phyloP scores from a whole-genome alignment of 2,329 filamentous ascomycete species.

The Pseudopyrenochaeta lycopersici region DNA sequence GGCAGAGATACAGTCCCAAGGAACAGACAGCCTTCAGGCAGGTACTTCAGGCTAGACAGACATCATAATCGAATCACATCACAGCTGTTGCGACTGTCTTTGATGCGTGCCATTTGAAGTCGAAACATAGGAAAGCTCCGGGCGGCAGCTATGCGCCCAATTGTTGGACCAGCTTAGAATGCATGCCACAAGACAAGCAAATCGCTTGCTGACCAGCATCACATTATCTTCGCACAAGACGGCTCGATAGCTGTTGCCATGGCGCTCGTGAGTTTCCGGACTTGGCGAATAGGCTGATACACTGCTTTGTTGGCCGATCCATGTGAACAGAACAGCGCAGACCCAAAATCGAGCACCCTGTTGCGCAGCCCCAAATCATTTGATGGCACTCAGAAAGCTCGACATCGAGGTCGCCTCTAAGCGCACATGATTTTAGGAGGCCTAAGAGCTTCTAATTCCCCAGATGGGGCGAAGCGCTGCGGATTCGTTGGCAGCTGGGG shows the following conservation, averaged over 20 bases:
- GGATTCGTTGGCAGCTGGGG: slow-evolving; percentile 40
- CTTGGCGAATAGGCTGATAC: slow-evolving; percentile 38
- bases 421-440: slow-evolving; percentile 26
- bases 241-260: slow-evolving; percentile 28
- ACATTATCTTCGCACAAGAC: slow-evolving; percentile 24
- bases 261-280: slow-evolving; percentile 29
- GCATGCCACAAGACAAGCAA: slow-evolving; percentile 38
- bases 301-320: slow-evolving; percentile 34
- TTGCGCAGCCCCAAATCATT: slow-evolving; percentile 27
- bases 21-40: slow-evolving; percentile 18
- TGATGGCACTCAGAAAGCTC: slow-evolving; percentile 10
- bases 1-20: slow-evolving; percentile 15
- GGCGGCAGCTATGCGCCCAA: slow-evolving; percentile 45
- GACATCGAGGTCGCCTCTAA: slow-evolving; percentile 9
- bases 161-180: slow-evolving; percentile 30
- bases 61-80: slow-evolving; percentile 22
- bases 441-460: slow-evolving; percentile 13
- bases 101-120: slow-evolving; percentile 35
- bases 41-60: slow-evolving; percentile 22
- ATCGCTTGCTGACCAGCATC: slow-evolving; percentile 21
- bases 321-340: slow-evolving; percentile 20
- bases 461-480: slow-evolving; percentile 40
- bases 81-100: slow-evolving; percentile 23
- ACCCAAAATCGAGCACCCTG: slow-evolving; percentile 33
- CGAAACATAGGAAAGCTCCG: slow-evolving; percentile 41